Percentiles rank a stretch among this genome's conserved stretches.
phyloP scores from a whole-genome alignment of 2,329 filamentous ascomycete species.

The Graphilbum fragrans region DNA sequence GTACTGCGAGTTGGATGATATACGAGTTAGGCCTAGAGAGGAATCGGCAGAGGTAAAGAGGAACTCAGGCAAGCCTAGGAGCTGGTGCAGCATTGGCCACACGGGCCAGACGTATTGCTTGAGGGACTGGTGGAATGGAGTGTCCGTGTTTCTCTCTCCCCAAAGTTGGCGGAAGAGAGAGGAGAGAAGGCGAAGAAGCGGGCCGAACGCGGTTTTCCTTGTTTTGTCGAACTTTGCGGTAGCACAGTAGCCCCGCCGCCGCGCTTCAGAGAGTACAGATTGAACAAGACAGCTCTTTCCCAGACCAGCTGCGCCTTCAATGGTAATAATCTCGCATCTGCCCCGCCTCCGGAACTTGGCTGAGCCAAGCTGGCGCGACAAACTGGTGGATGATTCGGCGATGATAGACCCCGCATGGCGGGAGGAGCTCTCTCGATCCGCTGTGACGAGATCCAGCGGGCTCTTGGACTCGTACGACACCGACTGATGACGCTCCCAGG shows the following conservation, averaged over 20 bases:
- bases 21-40: constrained; percentile 15
- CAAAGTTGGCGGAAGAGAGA: constrained; percentile 57
- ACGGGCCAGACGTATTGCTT: constrained; percentile 51
- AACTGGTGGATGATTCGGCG: constrained; percentile 33
- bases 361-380: constrained; percentile 41
- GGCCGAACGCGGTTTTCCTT: constrained; percentile 48
- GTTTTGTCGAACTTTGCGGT: constrained; percentile 55
- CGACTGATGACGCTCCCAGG: constrained; percentile 41
- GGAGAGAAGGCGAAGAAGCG: constrained; percentile 50
- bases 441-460: constrained; percentile 29
- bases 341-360: constrained; percentile 49
- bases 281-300: constrained; percentile 55
- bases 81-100: constrained; percentile 51
- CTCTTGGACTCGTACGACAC: constrained; percentile 36
- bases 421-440: constrained; percentile 26
- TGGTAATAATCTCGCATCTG: constrained; percentile 50
- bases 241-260: constrained; percentile 51
- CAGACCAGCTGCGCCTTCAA: constrained; percentile 50
- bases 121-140: constrained; percentile 47
- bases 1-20: constrained; percentile 22
- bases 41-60: constrained; percentile 25
- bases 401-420: constrained; percentile 23
- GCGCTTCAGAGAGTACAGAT: constrained; percentile 47
- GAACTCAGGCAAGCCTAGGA: constrained; percentile 58
- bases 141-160: constrained; percentile 54